phyloP scores from a whole-genome alignment of 768 basidiomycete genomes.

The Trametes meyenii region DNA sequence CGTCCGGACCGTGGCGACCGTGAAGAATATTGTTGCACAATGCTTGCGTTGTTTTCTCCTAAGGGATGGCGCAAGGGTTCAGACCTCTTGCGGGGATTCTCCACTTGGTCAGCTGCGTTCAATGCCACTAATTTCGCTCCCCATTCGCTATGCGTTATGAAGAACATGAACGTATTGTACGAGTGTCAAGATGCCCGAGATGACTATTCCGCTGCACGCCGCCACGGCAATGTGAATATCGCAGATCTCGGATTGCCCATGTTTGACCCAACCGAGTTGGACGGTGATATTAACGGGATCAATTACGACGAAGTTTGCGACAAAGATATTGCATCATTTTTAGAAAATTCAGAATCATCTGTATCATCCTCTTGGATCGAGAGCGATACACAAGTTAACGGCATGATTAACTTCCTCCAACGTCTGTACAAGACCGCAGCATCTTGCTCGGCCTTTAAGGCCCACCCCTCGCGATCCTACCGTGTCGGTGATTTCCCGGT shows the following conservation, averaged over 20 bases:
- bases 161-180: neutral
- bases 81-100: neutral
- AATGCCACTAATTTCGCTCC: constrained; percentile 4
- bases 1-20: neutral
- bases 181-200: constrained; percentile 41
- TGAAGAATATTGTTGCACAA: neutral
- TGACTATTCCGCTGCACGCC: constrained; percentile 21
- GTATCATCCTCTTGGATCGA: no score
- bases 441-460: no score
- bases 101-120: neutral
- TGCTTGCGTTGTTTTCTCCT: neutral
- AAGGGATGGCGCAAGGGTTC: neutral
- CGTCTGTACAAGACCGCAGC: no score
- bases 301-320: no score
- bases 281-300: no score
- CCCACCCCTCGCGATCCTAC: no score
- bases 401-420: no score
- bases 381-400: no score
- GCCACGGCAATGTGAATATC: neutral
- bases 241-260: neutral
- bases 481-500: no score
- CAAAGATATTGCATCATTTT: no score
- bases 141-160: constrained; percentile 32
- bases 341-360: no score
- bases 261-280: no score